phyloP scores from a whole-genome alignment of 176 grass and related monocot species.

The Oryza glaberrima region DNA sequence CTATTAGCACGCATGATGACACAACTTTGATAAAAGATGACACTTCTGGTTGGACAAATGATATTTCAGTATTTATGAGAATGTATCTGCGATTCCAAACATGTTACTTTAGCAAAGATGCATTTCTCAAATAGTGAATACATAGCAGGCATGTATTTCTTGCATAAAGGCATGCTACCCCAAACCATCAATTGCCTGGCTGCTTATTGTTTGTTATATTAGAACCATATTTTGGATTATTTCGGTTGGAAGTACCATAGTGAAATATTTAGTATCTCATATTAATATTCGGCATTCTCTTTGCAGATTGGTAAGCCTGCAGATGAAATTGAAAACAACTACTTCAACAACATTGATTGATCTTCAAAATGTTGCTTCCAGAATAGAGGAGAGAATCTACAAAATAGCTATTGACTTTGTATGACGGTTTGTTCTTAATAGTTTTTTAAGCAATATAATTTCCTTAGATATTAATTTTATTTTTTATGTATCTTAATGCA shows the following conservation, averaged over 20 bases:
- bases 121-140: neutral
- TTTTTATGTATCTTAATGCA: neutral
- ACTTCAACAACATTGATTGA: neutral
- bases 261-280: conserved; percentile 11
- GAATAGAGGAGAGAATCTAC: neutral
- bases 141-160: neutral
- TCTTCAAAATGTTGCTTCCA: conserved; percentile 15
- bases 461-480: neutral
- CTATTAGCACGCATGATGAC: neutral
- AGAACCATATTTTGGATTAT: neutral
- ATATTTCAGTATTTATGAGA: neutral
- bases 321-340: neutral
- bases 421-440: neutral
- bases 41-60: neutral
- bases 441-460: neutral
- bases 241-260: neutral
- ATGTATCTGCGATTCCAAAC: neutral
- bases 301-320: neutral
- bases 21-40: neutral
- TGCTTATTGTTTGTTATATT: neutral
- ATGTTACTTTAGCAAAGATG: neutral
- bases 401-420: neutral
- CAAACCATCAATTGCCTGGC: neutral
- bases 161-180: neutral
- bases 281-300: neutral